Percentiles rank a stretch among this genome's conserved stretches.
Conservation (phyloP, 306 rosid species). For the Trichosanthes cucumerina region DNA sequence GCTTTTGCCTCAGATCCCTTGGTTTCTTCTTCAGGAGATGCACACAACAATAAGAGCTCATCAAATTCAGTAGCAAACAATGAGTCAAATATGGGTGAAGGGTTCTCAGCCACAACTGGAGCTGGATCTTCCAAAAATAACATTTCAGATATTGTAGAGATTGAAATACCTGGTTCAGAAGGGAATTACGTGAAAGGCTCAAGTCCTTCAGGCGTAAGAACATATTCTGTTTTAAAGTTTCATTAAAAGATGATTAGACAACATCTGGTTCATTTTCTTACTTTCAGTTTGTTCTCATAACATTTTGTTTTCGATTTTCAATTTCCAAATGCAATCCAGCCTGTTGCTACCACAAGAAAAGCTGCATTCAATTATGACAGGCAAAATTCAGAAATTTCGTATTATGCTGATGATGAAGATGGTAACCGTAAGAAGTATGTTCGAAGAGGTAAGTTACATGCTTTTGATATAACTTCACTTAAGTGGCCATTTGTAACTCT, state of each 20-base stretch:
- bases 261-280: constrained; percentile 9
- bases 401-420: constrained; percentile 96
- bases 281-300: constrained; percentile 11
- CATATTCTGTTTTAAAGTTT: constrained; percentile 12
- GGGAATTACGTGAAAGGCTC: constrained; percentile 52
- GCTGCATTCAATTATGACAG: constrained; percentile 55
- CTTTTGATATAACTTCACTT: background rate
- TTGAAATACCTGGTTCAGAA: constrained; percentile 55
- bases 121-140: constrained; percentile 45
- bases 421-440: constrained; percentile 64
- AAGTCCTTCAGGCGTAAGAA: constrained; percentile 73
- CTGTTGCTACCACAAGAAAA: constrained; percentile 93
- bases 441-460: constrained; percentile 58
- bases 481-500: background rate
- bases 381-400: constrained; percentile 78
- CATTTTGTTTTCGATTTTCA: constrained; percentile 18
- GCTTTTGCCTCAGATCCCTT: constrained; percentile 87
- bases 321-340: constrained; percentile 35
- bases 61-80: constrained; percentile 14
- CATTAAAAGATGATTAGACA: constrained; percentile 1
- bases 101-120: constrained; percentile 33
- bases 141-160: constrained; percentile 65
- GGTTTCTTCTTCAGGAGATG: constrained; percentile 22
- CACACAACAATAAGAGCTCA: constrained; percentile 38
- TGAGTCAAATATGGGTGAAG: constrained; percentile 26